Percentiles rank a stretch among this genome's conserved stretches.
Evolutionary conservation across 2,329 filamentous ascomycete species (phyloP).

Genomic region (Calonectria pseudoturangicola): DNA sequence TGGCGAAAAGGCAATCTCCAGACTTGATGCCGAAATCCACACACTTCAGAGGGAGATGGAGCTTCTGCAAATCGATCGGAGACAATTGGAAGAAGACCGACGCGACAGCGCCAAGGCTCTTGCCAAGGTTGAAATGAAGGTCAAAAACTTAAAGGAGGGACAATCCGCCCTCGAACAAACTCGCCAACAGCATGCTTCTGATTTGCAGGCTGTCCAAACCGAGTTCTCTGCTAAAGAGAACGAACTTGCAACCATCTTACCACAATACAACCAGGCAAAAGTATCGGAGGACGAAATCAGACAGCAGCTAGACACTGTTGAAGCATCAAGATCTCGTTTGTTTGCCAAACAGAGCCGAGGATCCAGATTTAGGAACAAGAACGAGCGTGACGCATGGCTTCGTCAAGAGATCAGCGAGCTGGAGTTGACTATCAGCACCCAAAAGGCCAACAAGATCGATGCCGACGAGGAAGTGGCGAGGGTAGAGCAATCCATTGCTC

Average conservation of each 20-base stretch:
- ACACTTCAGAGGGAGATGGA: conserved; percentile 89
- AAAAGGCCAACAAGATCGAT: conserved; percentile 90
- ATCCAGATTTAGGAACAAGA: conserved; percentile 90
- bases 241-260: conserved; percentile 84
- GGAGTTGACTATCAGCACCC: conserved; percentile 83
- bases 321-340: conserved; percentile 84
- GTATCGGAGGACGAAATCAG: conserved; percentile 82
- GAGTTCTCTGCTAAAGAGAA: conserved; percentile 86
- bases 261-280: conserved; percentile 84
- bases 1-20: conserved; percentile 85
- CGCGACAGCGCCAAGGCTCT: conserved; percentile 86
- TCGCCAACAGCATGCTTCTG: conserved; percentile 81
- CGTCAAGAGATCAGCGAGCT: conserved; percentile 87
- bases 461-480: conserved; percentile 87
- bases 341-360: conserved; percentile 95
- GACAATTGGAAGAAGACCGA: conserved; percentile 92
- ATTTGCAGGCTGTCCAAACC: conserved; percentile 82
- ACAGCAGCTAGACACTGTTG: conserved; percentile 83
- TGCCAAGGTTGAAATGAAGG: conserved; percentile 90
- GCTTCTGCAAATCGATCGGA: conserved; percentile 87
- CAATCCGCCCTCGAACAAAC: conserved; percentile 86
- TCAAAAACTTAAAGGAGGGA: conserved; percentile 88
- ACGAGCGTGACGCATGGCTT: conserved; percentile 90
- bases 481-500: conserved; percentile 81
- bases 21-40: conserved; percentile 86